Percentiles rank a stretch among this genome's conserved stretches.
phyloP scores from a whole-genome alignment of 1,284 basidiomycete genomes.

The Irpex lacteus region DNA sequence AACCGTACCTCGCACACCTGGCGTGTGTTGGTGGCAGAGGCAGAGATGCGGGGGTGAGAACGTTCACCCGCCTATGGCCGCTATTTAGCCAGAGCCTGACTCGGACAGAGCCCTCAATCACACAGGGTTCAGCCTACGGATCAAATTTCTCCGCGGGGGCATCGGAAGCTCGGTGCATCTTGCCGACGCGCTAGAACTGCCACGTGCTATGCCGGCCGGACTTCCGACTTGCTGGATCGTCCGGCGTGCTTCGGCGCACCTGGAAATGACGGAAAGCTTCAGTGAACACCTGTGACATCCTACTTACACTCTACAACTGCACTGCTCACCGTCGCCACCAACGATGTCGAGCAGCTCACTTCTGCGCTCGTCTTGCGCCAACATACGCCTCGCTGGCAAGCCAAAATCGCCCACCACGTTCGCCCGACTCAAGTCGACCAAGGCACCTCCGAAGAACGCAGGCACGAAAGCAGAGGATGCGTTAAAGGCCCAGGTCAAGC shows the following conservation, averaged over 20 bases:
- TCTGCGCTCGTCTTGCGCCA: conserved; percentile 1
- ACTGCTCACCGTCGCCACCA: neutral
- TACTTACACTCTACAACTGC: neutral
- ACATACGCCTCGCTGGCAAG: conserved; percentile 1
- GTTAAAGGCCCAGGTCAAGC: conserved; percentile 5
- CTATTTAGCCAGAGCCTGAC: neutral
- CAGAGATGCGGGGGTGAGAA: neutral
- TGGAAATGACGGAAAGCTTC: neutral
- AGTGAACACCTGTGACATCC: neutral
- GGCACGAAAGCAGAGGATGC: conserved; percentile 2
- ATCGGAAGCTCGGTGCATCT: neutral
- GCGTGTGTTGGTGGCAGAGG: conserved; percentile 13
- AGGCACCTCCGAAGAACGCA: conserved; percentile 15
- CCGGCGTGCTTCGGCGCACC: neutral
- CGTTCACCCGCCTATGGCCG: neutral
- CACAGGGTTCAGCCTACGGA: conserved; percentile 1
- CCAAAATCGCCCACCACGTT: conserved; percentile 5
- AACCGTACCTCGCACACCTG: neutral
- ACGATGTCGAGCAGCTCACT: conserved; percentile 1
- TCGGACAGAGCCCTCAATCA: neutral
- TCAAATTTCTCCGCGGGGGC: neutral
- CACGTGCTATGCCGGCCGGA: too few species aligned
- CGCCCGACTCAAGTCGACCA: conserved; percentile 20
- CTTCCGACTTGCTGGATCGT: too few species aligned
- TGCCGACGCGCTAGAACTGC: neutral